Percentiles rank a stretch among this genome's conserved stretches.
Evolutionary conservation across 1,284 basidiomycete genomes (phyloP).

Genomic region (Trichosporon sp.): DNA sequence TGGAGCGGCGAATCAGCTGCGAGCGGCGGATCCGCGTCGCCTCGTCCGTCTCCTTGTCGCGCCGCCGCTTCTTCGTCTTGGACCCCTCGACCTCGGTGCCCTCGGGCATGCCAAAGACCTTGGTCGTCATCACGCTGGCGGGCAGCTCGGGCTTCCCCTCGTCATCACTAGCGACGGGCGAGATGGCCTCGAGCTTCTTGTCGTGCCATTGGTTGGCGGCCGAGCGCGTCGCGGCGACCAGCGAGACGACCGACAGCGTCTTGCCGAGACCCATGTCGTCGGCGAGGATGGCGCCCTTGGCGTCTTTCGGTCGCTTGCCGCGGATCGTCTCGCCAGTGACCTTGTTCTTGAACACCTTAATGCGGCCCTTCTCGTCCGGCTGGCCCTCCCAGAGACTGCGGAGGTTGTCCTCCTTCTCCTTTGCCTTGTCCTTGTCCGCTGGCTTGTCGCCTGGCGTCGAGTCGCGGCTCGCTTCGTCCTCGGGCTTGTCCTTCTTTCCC

Average conservation of each 20-base stretch:
- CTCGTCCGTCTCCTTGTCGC: constrained; percentile 35
- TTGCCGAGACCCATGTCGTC: constrained; percentile 99
- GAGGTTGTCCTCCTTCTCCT: constrained; percentile 38
- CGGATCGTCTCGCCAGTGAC: constrained; percentile 78
- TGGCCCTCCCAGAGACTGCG: constrained; percentile 50
- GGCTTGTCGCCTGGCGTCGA: constrained; percentile 24
- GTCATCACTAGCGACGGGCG: constrained; percentile 52
- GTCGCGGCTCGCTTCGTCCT: constrained; percentile 29
- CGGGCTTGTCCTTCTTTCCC: constrained; percentile 36
- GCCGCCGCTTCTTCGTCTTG: constrained; percentile 50
- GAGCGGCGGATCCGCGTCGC: constrained; percentile 63
- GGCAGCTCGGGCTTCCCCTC: constrained; percentile 59
- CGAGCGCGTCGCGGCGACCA: constrained; percentile 80
- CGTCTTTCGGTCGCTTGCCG: constrained; percentile 66
- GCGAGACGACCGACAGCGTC: constrained; percentile 86
- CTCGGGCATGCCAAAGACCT: constrained; percentile 79
- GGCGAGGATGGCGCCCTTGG: constrained; percentile 87
- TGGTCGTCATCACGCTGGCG: constrained; percentile 69
- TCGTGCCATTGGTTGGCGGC: constrained; percentile 65
- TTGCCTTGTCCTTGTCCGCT: constrained; percentile 29
- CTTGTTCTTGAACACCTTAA: constrained; percentile 73
- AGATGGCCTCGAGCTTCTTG: constrained; percentile 62
- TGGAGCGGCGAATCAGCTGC: constrained; percentile 75
- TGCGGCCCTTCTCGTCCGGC: constrained; percentile 61
- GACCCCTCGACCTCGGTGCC: constrained; percentile 29